Evolutionary conservation across 306 rosid genomes (phyloP).

Genomic region (Corylus avellana): DNA sequence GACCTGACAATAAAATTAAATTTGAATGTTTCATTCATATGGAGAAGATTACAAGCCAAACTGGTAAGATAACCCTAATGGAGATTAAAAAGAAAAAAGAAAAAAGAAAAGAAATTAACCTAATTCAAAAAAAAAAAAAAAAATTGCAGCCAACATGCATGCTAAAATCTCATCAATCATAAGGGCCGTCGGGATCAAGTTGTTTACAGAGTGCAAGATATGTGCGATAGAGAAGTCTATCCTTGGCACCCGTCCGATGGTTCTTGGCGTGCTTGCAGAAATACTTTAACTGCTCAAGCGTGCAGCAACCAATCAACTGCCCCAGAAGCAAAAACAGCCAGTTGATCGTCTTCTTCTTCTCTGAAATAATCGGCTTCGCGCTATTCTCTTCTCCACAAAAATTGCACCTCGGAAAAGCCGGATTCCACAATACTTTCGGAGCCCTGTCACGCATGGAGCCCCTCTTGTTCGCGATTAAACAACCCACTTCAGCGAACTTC

Average conservation of each 20-base stretch:
- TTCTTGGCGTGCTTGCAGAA: slow-evolving; percentile 45
- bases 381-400: slow-evolving; percentile 34
- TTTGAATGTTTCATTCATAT: too few species aligned
- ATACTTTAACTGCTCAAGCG: slow-evolving; percentile 50
- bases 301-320: slow-evolving; percentile 48
- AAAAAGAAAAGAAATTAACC: too few species aligned
- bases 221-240: slow-evolving; percentile 52
- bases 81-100: too few species aligned
- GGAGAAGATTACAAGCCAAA: too few species aligned
- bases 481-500: not conserved
- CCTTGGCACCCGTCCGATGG: slow-evolving; percentile 65
- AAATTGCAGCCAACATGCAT: too few species aligned
- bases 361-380: slow-evolving; percentile 35
- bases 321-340: slow-evolving; percentile 69
- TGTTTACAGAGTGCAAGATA: slow-evolving; percentile 46
- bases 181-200: slow-evolving; percentile 39
- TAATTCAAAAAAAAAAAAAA: too few species aligned
- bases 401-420: slow-evolving; percentile 31
- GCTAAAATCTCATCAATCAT: not conserved
- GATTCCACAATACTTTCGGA: slow-evolving; percentile 38
- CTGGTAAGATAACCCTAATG: too few species aligned
- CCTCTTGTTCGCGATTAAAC: not conserved
- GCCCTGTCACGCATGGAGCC: slow-evolving; percentile 39
- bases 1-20: too few species aligned
- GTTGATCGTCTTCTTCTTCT: slow-evolving; percentile 40